Base-by-base conservation (phyloP, 257 asterid genomes). In the Ligustrum vulgare region DNA sequence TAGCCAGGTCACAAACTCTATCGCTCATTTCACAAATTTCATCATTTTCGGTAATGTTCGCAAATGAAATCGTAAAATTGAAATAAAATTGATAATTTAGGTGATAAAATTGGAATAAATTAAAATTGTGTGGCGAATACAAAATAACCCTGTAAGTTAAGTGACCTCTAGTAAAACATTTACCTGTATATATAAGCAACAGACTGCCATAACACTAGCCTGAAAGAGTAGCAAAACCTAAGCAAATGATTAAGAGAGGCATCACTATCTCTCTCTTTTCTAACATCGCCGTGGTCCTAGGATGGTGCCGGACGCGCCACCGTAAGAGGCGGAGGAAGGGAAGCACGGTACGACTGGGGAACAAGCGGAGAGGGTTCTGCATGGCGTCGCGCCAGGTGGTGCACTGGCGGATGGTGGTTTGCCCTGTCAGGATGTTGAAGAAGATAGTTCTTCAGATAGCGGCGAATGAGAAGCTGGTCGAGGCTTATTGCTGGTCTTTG, bases 401-500 rank as follows among this genome's bases (percentile, higher is more conserved):
- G 81, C 89, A 81, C 0, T 86, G 90, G 93, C 77, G 84, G 71
- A 80, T 79, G 47, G 80, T 87, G 82, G 70, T 80, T 20, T 67
- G 86, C 28, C 89, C 87, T 20, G 72, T 86, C 23, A 83, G 91
- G 10, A 80, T 72, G 69, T 56, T 89, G 82, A 88, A 84, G 85
- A 89, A 81, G 72, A 75, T 91, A 18, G 73, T 91, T 0, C 35
- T 80, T 70, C 75, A 86, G 74, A 79, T 87, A 91, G 84, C 86
- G 31, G 64, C 83, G 0, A 78, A 78, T 66, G 90, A 87, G 43
- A 72, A 79, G 15, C 67, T 81, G 69, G 75, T 85, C 1, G 93
- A 91, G 76, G 93, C 91, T 37, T 89, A 75, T 69, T 77, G 77
- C 49, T 89, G 89, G 89, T 71, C 95, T 45, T 77, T 87, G 79